Base-by-base conservation (phyloP, 2,329 filamentous ascomycete species). In the Pleoardoris graminearum region DNA sequence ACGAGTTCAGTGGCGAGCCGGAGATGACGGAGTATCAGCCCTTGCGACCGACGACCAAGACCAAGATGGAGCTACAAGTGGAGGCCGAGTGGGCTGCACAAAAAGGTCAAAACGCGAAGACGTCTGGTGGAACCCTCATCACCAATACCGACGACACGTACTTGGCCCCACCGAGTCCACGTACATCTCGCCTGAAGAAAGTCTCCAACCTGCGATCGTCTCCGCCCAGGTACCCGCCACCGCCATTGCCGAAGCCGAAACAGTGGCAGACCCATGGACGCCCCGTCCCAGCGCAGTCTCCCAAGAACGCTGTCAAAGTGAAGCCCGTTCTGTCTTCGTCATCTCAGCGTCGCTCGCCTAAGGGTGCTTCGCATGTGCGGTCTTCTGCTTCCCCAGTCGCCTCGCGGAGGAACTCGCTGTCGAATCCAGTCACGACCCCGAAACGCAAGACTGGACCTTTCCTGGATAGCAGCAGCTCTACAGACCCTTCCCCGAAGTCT, bases 1-100 rank as follows among this genome's bases (percentile, higher is more conserved):
- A 58, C 22, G 47, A 43, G 17, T 62, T 63, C 32, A 47, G 47
- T 32, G 62, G 60, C 7, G 51, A 38, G 8, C 54, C 54, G 1
- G 44, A 48, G 1, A 29, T 47, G 12, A 46, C 41, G 2, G 48
- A 53, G 14, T 58, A 62, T 36, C 23, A 33, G 19, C 54, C 57
- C 1, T 3, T 53, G 27, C 53, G 57, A 7, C 57, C 52, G 2
- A 52, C 49, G 10, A 12, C 3, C 16, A 45, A 33, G 25, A 46
- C 42, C 3, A 51, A 49, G 19, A 48, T 41, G 19, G 43, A 55
- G 25, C 14, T 48, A 17, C 22, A 43, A 7, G 50, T 53, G 7
- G 44, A 30, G 12, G 21, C 35, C 12, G 42, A 50, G 36, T 29
- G 38, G 39, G 42, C 42, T 19, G 29, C 44, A 4, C 11, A 43